Conservation (phyloP, 805 yeast species). For the Candida saitoana region DNA sequence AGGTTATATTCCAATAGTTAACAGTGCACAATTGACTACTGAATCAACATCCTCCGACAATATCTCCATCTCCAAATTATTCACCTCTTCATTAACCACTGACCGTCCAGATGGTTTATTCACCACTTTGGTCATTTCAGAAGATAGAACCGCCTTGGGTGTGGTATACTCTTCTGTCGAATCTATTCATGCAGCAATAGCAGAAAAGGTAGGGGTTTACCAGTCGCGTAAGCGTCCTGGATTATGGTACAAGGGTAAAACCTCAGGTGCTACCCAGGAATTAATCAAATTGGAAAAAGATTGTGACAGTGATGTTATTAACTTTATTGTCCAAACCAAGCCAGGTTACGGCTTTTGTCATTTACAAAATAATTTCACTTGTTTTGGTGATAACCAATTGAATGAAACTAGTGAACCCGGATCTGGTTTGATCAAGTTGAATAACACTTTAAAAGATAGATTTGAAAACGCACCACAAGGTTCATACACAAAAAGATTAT, state of each 20-base stretch:
- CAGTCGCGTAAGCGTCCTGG: conserved; percentile 75
- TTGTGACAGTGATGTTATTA: conserved; percentile 89
- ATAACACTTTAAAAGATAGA: conserved; percentile 62
- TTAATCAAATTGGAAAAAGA: conserved; percentile 66
- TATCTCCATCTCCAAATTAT: conserved; percentile 39
- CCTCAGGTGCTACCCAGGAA: conserved; percentile 93
- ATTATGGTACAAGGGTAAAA: conserved; percentile 92
- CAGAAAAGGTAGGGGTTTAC: conserved; percentile 82
- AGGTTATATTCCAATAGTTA: conserved; percentile 31
- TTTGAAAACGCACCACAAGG: conserved; percentile 74
- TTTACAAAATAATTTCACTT: conserved; percentile 64
- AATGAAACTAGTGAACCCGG: conserved; percentile 41
- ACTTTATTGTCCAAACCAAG: conserved; percentile 76
- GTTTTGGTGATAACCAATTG: conserved; percentile 55
- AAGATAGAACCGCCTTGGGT: conserved; percentile 57
- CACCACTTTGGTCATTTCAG: conserved; percentile 76
- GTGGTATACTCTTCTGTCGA: conserved; percentile 85
- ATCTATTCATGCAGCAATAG: conserved; percentile 77
- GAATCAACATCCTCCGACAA: conserved; percentile 13
- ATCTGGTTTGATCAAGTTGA: conserved; percentile 64
- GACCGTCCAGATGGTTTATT: conserved; percentile 85
- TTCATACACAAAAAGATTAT: conserved; percentile 89
- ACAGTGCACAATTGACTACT: conserved; percentile 22
- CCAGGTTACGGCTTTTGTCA: conserved; percentile 91
- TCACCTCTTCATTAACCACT: conserved; percentile 55